phyloP scores from a whole-genome alignment of 1,284 basidiomycete species.

The Anthracocystis panici-leucophaei region DNA sequence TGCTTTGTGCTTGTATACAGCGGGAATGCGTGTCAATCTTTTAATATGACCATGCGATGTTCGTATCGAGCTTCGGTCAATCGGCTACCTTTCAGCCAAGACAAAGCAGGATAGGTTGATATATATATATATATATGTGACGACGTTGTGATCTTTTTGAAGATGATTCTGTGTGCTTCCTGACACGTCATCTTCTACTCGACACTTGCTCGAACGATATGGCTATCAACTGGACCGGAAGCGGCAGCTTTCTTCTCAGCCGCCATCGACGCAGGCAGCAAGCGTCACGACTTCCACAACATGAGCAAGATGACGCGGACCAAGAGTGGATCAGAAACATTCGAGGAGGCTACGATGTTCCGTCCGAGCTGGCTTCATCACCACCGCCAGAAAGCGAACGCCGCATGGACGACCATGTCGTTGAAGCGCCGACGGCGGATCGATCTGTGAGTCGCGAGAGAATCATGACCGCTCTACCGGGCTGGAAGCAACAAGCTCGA shows the following conservation, averaged over 20 bases:
- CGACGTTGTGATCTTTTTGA: neutral
- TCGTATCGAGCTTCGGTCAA: too few relatives aligned
- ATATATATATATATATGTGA: too few relatives aligned
- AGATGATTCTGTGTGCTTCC: neutral
- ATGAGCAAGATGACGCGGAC: neutral
- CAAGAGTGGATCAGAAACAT: conserved; percentile 24
- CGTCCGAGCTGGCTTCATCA: conserved; percentile 8
- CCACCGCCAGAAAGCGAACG: neutral
- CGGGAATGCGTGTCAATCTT: too few relatives aligned
- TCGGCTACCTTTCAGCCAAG: too few relatives aligned
- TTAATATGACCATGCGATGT: too few relatives aligned
- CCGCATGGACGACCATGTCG: neutral
- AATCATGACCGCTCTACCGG: neutral
- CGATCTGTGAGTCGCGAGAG: neutral
- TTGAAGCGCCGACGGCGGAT: neutral
- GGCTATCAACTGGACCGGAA: conserved; percentile 54
- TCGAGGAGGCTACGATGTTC: conserved; percentile 2
- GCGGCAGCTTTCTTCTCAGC: conserved; percentile 31
- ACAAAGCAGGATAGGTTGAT: too few relatives aligned
- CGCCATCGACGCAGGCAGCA: conserved; percentile 19
- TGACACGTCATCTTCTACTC: neutral
- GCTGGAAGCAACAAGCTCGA: neutral
- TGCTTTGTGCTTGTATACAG: too few relatives aligned
- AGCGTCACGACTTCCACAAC: neutral
- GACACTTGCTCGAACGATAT: conserved; percentile 6